phyloP scores from a whole-genome alignment of 208 protist species.

The Trypanosoma rangeli region DNA sequence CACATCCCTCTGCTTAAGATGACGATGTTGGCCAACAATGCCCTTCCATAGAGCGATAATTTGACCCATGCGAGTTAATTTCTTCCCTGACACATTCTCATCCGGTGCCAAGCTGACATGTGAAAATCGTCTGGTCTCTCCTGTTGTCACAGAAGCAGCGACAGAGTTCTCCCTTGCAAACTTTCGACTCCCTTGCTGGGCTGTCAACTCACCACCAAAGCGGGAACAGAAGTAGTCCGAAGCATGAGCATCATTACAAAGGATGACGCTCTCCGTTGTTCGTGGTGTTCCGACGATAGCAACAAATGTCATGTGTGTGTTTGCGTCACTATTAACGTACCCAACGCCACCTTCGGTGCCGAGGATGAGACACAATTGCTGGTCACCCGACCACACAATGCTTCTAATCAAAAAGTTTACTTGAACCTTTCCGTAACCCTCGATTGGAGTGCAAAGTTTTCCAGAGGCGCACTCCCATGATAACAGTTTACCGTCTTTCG shows the following conservation, averaged over 20 bases:
- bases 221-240: conserved; percentile 44
- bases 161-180: conserved; percentile 12
- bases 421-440: conserved; percentile 40
- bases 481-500: conserved; percentile 30
- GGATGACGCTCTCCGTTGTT: conserved; percentile 33
- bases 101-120: not conserved
- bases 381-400: conserved; percentile 54
- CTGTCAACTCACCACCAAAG: conserved; percentile 48
- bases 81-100: conserved; percentile 22
- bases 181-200: conserved; percentile 17
- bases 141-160: conserved; percentile 6
- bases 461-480: conserved; percentile 75
- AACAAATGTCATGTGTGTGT: conserved; percentile 3
- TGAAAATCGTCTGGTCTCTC: not conserved
- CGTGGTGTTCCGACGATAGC: conserved; percentile 33
- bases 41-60: conserved; percentile 70
- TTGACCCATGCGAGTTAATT: conserved; percentile 39
- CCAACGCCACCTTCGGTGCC: not conserved
- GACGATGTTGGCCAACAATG: conserved; percentile 52
- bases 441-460: conserved; percentile 45
- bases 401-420: conserved; percentile 39
- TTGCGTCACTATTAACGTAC: not conserved
- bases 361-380: conserved; percentile 56
- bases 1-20: conserved; percentile 1
- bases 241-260: conserved; percentile 29